Base-by-base conservation (phyloP, 2,329 filamentous ascomycete species). In the Trichoderma sp. region DNA sequence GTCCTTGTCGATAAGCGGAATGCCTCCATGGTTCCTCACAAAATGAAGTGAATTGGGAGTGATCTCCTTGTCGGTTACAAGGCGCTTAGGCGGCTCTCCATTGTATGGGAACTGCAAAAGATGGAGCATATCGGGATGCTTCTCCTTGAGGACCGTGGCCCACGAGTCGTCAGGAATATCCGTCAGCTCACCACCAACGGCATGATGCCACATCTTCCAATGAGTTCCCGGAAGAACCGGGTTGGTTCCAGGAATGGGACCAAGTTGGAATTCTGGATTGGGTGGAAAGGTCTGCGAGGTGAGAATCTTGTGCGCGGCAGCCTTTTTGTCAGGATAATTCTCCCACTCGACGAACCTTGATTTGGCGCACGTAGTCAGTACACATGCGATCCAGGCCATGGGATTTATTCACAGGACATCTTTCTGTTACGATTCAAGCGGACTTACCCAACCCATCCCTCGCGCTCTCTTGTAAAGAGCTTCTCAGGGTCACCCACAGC, bases 151-250 rank as follows among this genome's bases (percentile, higher is more conserved):
- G 4, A 70, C 66, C 26, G 36, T 61, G 2, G 57, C 28, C 66
- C 66, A 70, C 5, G 66, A 70, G n/a, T 70, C 66, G 4, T 70
- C 66, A 4, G 66, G 57, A 15, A 70, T 43, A 5, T 36, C 32
- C n/a, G 57, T 70, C 14, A 70, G 30, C 9, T 70, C 66, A 53
- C 66, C 66, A 0, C 66, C 66, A 6, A 70, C 28, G 18, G 66
- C 66, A 34, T 70, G 57, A 43, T 70, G 66, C 66, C 66, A 70
- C 66, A 70, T 28, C 57, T 70, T 70, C 66, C 66, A 70, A 30
- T 51, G 66, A 8, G 66, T 70, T 3, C 66, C 66, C 3, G 66
- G 66, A 53, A 70, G 66, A 2, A 70, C 66, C 12, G 66, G 66
- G 9, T 70, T 70, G n/a, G 66, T 70, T 18, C 26, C n/a, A 0